Base-by-base conservation (phyloP, 306 rosid species). In the Mimosa bimucronata region DNA sequence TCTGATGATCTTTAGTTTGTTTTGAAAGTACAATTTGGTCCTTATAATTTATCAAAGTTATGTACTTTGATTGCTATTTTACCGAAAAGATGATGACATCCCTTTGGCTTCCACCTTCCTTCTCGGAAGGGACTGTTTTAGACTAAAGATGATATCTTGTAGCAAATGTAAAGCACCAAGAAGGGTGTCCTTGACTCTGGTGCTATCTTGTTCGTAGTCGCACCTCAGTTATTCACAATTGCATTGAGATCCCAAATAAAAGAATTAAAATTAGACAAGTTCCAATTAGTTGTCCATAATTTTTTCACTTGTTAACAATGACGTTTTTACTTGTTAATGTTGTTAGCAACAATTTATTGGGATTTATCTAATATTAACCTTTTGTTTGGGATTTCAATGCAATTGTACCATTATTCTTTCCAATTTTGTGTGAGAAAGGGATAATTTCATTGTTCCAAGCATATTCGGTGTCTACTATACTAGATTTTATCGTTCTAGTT, bases 1-100 rank as follows among this genome's bases (percentile, higher is more conserved):
- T 12, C 12, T 68, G 5, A 23, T 69, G 55, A 25, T 53, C 74
- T 23, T 42, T 41, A 6, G 71, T 79, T 82, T 76, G 75, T 82
- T 76, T 25, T 76, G 38, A 69, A 7, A 80, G 42, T 30, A 45
- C 37, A 29, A n/a, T 60, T 53, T 80, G 67, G 79, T 31, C 6
- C 46, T 80, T 70, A 62, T 42, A 45, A 42, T 77, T 70, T 52
- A 42, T 69, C 45, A n/a, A 1, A 21, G 40, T 73, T 74, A 66
- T 60, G 65, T 42, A 11, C 60, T 71, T 77, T 77, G 38, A 34
- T 77, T 60, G 44, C 62, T 21, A n/a, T 6, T 30, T 60, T 44
- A 12, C 19, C 73, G 26, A 28, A 28, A 61, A 61, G 12, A 61
- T 28, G 38, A 13, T 61, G n/a, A 29, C 67, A 28, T 61, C n/a